phyloP scores from a whole-genome alignment of 768 basidiomycete genomes.

The Suillus discolor region DNA sequence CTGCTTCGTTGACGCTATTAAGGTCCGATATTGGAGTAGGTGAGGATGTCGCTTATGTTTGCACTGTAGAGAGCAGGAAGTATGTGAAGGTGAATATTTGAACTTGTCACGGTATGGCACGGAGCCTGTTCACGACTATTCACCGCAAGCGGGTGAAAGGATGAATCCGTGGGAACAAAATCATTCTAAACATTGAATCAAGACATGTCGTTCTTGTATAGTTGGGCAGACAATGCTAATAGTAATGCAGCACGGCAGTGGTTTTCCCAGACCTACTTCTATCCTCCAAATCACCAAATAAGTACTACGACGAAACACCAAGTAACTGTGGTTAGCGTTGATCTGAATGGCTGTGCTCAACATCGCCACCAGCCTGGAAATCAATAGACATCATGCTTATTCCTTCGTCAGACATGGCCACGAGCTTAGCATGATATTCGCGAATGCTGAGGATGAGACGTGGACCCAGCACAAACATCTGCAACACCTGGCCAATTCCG shows the following conservation, averaged over 20 bases:
- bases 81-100: conserved; percentile 62
- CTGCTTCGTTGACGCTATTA: too few relatives aligned
- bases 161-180: not conserved
- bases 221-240: not conserved
- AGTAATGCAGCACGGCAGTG: not conserved
- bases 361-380: not conserved
- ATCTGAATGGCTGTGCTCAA: not conserved
- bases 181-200: too few relatives aligned
- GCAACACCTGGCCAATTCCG: too few relatives aligned
- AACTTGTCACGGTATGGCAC: conserved; percentile 50
- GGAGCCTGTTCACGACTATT: conserved; percentile 59
- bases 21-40: conserved; percentile 59
- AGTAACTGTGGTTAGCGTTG: not conserved
- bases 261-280: too few relatives aligned
- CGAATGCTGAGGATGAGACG: not conserved
- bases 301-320: not conserved
- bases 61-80: conserved; percentile 85
- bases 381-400: not conserved
- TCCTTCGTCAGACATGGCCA: not conserved
- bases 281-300: not conserved
- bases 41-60: conserved; percentile 96
- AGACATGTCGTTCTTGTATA: too few relatives aligned
- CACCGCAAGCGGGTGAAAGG: conserved; percentile 42
- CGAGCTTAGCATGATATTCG: too few relatives aligned
- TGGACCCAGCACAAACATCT: too few relatives aligned